Base-by-base conservation (phyloP, 2,329 filamentous ascomycete species). In the Colletotrichum lupini region DNA sequence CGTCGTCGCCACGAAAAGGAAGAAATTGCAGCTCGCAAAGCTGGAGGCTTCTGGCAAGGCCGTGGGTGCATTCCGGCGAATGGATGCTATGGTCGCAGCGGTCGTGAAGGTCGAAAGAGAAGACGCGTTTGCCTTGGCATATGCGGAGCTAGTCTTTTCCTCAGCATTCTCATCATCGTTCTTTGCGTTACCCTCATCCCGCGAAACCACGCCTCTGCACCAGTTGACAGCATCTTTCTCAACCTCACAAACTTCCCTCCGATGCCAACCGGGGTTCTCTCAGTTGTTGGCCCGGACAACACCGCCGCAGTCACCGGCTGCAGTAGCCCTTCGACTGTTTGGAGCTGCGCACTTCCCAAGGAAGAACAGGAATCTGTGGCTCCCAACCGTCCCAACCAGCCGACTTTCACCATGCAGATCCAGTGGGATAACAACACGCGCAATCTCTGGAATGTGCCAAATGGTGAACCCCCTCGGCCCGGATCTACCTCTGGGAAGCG, bases 171-270 rank as follows among this genome's bases (percentile, higher is more conserved):
- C 12, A 85, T 87, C 19, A 81, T 92, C 26, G 85, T 90, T 1
- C 83, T 95, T 12, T 88, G 87, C 0, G 87, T 91, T 14, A 86
- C 89, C 1, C 82, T 94, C 56, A 87, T 85, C 66, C 84, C 82
- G 75, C 83, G 83, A 75, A 64, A 63, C 64, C 65, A 64, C 57
- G 68, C 32, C 71, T 28, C 58, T 24, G 56, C 75, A 1, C 76
- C 77, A 62, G 64, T 76, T 9, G 82, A 83, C n/a, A 86, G 85
- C 1, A 85, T 86, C 64, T 98, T 94, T 93, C 87, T 98, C 69
- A 98, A 97, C 79, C 81, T 97, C 74, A 97, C 95, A 1, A 91
- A 92, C 63, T 98, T 94, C 76, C 95, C 95, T 22, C 93, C 95
- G 0, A 94, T 98, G 78, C 94, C 94, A 1, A 96, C 94, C 0